Conservation (phyloP, 1,284 basidiomycete species). For the Agroathelia rolfsii region DNA sequence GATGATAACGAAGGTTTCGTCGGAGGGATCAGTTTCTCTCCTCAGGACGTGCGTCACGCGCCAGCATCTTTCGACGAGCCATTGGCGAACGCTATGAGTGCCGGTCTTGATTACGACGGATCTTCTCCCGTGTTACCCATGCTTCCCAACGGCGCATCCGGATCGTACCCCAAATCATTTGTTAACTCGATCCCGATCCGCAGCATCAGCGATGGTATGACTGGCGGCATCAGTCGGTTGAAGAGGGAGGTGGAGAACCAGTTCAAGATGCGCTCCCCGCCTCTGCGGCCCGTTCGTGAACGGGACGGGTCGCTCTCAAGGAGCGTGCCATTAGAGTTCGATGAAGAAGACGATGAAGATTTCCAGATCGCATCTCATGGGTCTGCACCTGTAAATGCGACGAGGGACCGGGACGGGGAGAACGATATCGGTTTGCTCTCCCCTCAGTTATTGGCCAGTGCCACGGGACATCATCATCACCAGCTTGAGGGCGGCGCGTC, state of each 20-base stretch:
- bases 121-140: constrained; percentile 54
- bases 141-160: constrained; percentile 60
- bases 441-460: constrained; percentile 2
- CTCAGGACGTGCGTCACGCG: constrained; percentile 25
- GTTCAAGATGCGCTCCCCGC: constrained; percentile 32
- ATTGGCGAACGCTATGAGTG: constrained; percentile 61
- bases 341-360: constrained; percentile 57
- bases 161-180: constrained; percentile 32
- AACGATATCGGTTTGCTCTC: constrained; percentile 8
- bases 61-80: constrained; percentile 69
- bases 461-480: constrained; percentile 1
- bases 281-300: constrained; percentile 14
- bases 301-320: constrained; percentile 12
- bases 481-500: no score
- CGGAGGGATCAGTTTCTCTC: constrained; percentile 37
- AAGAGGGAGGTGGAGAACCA: constrained; percentile 45
- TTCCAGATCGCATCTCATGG: constrained; percentile 9
- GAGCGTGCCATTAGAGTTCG: constrained; percentile 54
- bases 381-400: constrained; percentile 3
- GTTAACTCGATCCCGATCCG: constrained; percentile 48
- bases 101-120: constrained; percentile 47
- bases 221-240: constrained; percentile 50
- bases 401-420: constrained; percentile 8
- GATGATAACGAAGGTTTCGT: constrained; percentile 41
- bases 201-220: constrained; percentile 33